A percentile compares a stretch with the other conserved stretches of the same genome.
Conservation (phyloP, 192 early-diverging fungal species). For the Pecoramyces ruminantium region DNA sequence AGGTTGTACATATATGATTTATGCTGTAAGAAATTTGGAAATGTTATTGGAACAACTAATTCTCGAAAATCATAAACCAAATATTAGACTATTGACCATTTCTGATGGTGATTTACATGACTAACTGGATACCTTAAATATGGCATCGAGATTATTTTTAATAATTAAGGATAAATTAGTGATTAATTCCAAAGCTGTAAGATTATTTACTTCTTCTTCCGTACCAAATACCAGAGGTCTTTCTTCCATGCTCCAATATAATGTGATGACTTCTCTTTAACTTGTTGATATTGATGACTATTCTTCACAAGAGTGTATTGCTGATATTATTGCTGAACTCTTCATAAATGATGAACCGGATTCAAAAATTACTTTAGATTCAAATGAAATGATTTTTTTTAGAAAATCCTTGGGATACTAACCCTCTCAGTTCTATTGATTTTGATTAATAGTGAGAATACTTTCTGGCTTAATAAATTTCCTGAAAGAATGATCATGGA, state of each 20-base stretch:
- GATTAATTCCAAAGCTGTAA: slow-evolving; percentile 10
- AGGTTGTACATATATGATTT: background rate
- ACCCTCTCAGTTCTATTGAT: background rate
- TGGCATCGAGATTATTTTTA: background rate
- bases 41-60: background rate
- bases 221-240: slow-evolving; percentile 10
- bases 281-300: background rate
- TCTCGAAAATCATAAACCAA: background rate
- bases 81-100: background rate
- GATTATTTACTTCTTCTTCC: slow-evolving; percentile 2
- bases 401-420: background rate
- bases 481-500: background rate
- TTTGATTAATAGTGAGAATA: background rate
- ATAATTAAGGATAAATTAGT: background rate
- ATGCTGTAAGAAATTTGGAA: background rate
- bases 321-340: background rate
- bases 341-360: background rate
- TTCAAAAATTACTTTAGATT: background rate
- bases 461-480: background rate
- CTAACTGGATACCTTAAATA: background rate
- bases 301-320: background rate
- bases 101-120: background rate
- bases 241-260: slow-evolving; percentile 10
- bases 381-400: background rate
- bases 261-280: background rate